Conservation (phyloP, 2,329 filamentous ascomycete genomes). For the Trichoderma citrinoviride region DNA sequence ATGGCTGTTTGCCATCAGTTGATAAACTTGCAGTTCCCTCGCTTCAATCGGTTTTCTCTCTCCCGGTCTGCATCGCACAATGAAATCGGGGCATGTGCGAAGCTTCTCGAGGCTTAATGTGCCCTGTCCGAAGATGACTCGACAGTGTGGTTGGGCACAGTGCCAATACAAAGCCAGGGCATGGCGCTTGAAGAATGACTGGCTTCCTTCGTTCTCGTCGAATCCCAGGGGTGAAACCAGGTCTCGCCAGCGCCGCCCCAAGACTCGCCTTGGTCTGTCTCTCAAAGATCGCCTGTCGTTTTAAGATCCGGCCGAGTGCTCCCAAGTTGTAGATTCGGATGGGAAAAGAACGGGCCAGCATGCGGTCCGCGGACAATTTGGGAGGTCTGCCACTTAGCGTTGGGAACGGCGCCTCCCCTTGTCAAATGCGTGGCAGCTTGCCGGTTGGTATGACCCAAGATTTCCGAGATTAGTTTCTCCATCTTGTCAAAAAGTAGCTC, state of each 20-base stretch:
- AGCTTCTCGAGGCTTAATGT: not conserved
- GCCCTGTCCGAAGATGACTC: not conserved
- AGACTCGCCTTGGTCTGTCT: not conserved
- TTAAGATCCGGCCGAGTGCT: slow-evolving; percentile 21
- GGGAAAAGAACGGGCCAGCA: slow-evolving; percentile 20
- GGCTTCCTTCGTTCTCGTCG: not conserved
- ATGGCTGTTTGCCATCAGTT: not conserved
- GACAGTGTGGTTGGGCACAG: not conserved
- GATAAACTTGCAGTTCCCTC: not conserved
- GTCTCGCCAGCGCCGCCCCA: not conserved
- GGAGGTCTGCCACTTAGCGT: slow-evolving; percentile 16
- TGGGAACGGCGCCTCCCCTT: slow-evolving; percentile 17
- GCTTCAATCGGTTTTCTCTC: not conserved
- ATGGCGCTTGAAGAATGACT: not conserved
- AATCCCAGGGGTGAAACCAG: not conserved
- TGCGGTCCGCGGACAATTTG: slow-evolving; percentile 18
- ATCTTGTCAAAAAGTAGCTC: slow-evolving; percentile 19
- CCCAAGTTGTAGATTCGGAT: slow-evolving; percentile 19
- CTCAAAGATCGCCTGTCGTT: slow-evolving; percentile 22
- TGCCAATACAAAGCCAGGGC: not conserved
- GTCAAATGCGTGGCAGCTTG: slow-evolving; percentile 20
- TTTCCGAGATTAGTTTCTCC: slow-evolving; percentile 22
- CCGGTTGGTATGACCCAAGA: slow-evolving; percentile 23
- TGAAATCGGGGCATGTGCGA: too few species aligned
- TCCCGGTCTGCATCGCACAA: not conserved